Percentiles rank a stretch among this genome's conserved stretches.
Evolutionary conservation across 805 yeast species (phyloP).

Genomic region (Zygotorulaspora danielsina): DNA sequence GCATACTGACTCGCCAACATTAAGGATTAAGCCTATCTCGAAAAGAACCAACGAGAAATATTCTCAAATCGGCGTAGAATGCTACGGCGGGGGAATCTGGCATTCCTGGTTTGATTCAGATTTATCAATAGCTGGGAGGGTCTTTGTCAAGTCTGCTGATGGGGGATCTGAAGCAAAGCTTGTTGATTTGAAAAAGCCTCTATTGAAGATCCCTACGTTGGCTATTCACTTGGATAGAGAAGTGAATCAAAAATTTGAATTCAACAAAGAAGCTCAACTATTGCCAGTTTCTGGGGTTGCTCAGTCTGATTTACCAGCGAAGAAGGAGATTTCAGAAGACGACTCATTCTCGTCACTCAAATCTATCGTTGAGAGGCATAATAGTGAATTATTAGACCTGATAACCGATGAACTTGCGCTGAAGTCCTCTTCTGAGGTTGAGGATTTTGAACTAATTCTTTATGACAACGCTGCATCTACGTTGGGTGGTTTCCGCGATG

Average conservation of each 20-base stretch:
- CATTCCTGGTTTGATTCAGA: constrained; percentile 98
- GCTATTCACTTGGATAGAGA: constrained; percentile 88
- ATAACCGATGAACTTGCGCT: constrained; percentile 64
- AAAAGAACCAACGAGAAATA: constrained; percentile 67
- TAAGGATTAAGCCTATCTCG: constrained; percentile 84
- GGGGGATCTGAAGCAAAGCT: constrained; percentile 59
- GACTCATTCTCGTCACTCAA: constrained; percentile 60
- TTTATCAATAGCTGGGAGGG: constrained; percentile 86
- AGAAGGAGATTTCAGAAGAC: constrained; percentile 24
- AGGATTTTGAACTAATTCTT: constrained; percentile 83
- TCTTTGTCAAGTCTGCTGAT: constrained; percentile 52
- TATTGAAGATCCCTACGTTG: constrained; percentile 86
- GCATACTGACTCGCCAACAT: constrained; percentile 91
- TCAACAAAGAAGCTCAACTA: constrained; percentile 82
- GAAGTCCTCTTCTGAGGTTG: constrained; percentile 49
- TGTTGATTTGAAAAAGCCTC: constrained; percentile 75
- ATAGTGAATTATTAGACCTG: constrained; percentile 59
- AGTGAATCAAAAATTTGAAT: constrained; percentile 73
- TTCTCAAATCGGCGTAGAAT: constrained; percentile 86
- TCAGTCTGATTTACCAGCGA: constrained; percentile 26
- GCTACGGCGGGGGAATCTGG: constrained; percentile 95
- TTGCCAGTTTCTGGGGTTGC: constrained; percentile 77
- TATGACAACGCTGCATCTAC: constrained; percentile 81
- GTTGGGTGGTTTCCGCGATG: constrained; percentile 85
- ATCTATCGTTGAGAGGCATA: constrained; percentile 69